A percentile compares a stretch with the other conserved stretches of the same genome.
phyloP scores from a whole-genome alignment of 2,329 filamentous ascomycete species.

The Alternaria conjuncta region DNA sequence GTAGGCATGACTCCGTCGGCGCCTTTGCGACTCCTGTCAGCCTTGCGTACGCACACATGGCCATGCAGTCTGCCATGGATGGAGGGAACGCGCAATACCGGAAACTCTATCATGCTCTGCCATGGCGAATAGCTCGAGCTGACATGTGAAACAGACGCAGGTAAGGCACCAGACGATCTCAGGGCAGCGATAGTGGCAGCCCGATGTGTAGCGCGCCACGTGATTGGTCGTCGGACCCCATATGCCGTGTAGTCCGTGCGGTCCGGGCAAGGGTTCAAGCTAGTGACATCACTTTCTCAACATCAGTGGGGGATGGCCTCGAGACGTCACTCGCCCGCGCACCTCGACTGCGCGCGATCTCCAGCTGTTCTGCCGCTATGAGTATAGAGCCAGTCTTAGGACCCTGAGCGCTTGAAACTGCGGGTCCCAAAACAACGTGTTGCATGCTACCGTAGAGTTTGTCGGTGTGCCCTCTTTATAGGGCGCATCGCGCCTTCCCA shows the following conservation, averaged over 20 bases:
- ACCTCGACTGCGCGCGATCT: constrained; percentile 1
- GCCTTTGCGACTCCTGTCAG: background rate
- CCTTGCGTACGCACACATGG: background rate
- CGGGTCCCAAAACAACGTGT: constrained; percentile 9
- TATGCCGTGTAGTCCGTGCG: background rate
- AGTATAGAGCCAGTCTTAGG: background rate
- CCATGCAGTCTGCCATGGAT: background rate
- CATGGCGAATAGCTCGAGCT: background rate
- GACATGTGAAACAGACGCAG: background rate
- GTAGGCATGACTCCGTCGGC: background rate
- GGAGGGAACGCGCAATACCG: background rate
- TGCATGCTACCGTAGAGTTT: constrained; percentile 2
- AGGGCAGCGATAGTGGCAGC: background rate
- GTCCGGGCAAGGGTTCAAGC: constrained; percentile 3
- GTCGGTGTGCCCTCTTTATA: constrained; percentile 5
- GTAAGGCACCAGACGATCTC: background rate
- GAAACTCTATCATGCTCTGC: background rate
- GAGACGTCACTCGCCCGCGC: constrained; percentile 3
- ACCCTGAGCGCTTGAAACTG: constrained; percentile 10
- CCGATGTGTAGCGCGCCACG: background rate
- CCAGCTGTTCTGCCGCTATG: constrained; percentile 4
- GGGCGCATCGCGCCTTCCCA: background rate
- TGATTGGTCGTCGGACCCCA: constrained; percentile 2
- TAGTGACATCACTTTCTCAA: constrained; percentile 9
- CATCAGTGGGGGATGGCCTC: background rate